phyloP scores from a whole-genome alignment of 2,329 filamentous ascomycete genomes.

The Sclerotinia borealis region DNA sequence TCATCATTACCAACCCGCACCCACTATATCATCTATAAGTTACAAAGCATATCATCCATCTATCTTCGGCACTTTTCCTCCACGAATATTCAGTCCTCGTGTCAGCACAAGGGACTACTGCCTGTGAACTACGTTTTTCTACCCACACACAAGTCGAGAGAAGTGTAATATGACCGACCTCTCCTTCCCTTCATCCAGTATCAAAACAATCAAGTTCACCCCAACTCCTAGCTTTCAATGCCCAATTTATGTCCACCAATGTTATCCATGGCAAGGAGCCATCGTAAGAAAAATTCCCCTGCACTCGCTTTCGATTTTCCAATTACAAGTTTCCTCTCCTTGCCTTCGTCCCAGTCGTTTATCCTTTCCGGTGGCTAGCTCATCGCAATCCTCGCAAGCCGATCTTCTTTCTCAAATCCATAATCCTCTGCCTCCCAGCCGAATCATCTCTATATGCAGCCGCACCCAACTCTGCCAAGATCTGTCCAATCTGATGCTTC shows the following conservation, averaged over 20 bases:
- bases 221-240: constrained; percentile 6
- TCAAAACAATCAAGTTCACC: background rate
- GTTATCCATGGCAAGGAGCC: background rate
- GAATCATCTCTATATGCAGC: constrained; percentile 28
- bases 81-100: background rate
- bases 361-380: background rate
- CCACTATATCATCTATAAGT: background rate
- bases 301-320: background rate
- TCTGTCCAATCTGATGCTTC: constrained; percentile 29
- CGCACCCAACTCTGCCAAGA: background rate
- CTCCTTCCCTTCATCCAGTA: background rate
- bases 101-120: background rate
- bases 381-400: background rate
- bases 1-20: background rate
- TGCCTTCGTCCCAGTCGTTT: background rate
- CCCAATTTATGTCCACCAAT: background rate
- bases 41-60: background rate
- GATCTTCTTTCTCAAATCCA: constrained; percentile 38
- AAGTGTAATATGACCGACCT: background rate
- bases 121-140: background rate
- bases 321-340: background rate
- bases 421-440: constrained; percentile 35
- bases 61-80: background rate
- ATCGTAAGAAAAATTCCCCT: background rate
- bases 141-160: background rate